These are phyloP conservation scores for Allium sativum DNA, from an alignment of 106 monocot species.

Conservation along the genomic window DNA sequence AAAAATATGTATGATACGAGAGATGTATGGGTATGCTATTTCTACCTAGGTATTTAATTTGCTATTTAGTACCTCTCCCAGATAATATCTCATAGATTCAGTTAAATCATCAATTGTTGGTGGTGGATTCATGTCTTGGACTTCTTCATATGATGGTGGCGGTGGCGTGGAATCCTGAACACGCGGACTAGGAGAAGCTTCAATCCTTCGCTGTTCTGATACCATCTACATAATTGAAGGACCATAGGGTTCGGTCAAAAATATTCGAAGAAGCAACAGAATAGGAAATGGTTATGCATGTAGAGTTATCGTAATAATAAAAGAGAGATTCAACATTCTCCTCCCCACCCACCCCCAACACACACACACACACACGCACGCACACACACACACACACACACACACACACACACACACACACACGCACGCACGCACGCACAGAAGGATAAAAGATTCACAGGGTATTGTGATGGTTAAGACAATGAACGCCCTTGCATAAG, in stretches of 20 bases:
- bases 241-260: too few species aligned
- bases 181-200: slow-evolving; percentile 53
- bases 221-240: slow-evolving; percentile 26
- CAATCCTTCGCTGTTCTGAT: slow-evolving; percentile 78
- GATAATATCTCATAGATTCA: slow-evolving; percentile 60
- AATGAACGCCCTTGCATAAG: background rate
- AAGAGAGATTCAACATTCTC: too few species aligned
- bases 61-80: slow-evolving; percentile 61
- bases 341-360: too few species aligned
- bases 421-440: too few species aligned
- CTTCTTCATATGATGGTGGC: slow-evolving; percentile 80
- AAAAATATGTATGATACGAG: background rate
- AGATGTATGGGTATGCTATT: too few species aligned
- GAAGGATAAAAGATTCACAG: too few species aligned
- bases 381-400: background rate
- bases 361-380: background rate
- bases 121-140: slow-evolving; percentile 31
- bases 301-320: too few species aligned
- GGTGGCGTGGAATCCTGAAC: slow-evolving; percentile 39
- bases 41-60: background rate
- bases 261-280: too few species aligned
- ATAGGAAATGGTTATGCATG: too few species aligned
- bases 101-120: slow-evolving; percentile 29
- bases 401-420: too few species aligned
- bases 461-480: too few species aligned